A percentile compares a stretch with the other conserved stretches of the same genome.
phyloP scores from a whole-genome alignment of 805 yeast genomes.

The Saccharomycopsis capsularis region DNA sequence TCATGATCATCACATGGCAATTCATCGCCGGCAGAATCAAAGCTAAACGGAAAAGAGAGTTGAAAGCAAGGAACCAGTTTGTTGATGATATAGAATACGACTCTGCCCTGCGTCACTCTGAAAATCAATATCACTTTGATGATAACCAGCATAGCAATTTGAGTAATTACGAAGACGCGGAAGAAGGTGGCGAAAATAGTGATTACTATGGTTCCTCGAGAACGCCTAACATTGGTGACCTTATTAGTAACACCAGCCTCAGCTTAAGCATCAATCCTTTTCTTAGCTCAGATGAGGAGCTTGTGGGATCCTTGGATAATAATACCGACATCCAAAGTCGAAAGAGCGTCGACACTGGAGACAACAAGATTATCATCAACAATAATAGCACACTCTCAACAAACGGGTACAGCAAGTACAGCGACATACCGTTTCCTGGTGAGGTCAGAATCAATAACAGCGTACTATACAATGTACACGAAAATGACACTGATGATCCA shows the following conservation, averaged over 20 bases:
- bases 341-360: no score
- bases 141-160: neutral
- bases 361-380: neutral
- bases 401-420: slow-evolving; percentile 9
- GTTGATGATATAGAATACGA: slow-evolving; percentile 12
- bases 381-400: neutral
- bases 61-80: slow-evolving; percentile 15
- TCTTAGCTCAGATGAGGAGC: neutral
- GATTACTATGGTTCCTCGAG: neutral
- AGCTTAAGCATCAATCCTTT: slow-evolving; percentile 12
- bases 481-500: slow-evolving; percentile 8
- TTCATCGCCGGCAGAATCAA: slow-evolving; percentile 23
- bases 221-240: neutral
- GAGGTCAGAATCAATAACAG: neutral
- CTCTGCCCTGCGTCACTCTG: no score
- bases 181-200: neutral
- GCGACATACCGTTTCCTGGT: slow-evolving; percentile 4
- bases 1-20: slow-evolving; percentile 40
- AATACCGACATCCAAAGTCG: slow-evolving; percentile 4
- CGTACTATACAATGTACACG: slow-evolving; percentile 10
- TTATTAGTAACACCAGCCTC: slow-evolving; percentile 1
- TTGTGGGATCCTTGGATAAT: no score
- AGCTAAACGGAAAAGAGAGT: slow-evolving; percentile 1
- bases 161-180: neutral
- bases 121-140: no score